Base-by-base conservation (phyloP, 257 asterid species). In the Leptodermis oblonga region DNA sequence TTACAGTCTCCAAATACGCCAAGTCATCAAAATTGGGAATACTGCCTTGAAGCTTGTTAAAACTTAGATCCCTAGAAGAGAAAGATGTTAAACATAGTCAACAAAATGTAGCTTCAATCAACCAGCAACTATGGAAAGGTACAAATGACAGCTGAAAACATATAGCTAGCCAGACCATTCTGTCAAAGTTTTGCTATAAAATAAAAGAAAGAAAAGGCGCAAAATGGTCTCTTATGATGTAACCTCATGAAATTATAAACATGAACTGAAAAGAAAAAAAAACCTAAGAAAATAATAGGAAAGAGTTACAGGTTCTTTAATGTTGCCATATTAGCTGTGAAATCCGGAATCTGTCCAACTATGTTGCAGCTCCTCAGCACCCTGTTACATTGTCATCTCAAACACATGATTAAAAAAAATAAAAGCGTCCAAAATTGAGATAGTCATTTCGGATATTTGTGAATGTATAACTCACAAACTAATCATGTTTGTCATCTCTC, bases 321-420 rank as follows among this genome's bases (percentile, higher is more conserved):
- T 5, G 0, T 7, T 28, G 61, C 28, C 82, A 86, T 68, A 41
- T 72, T 49, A 25, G 43, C 60, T 53, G 84, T 59, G 71, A 67
- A 63, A 20, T 1, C n/a, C 20, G 85, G 90, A 73, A 86, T 84
- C 12, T 30, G 69, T 62, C 96, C 86, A 4, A 62, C 67, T 60
- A 88, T 73, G 52, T 88, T 83, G 71, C 93, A 88, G 75, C 85
- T 85, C 75, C 96, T 84, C 68, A 88, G 70, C 82, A 80, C 68
- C 89, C 96, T 88, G 85, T 70, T 70, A 39, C 28, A 52, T 5
- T 5, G 30, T 3, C n/a, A 23, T 1, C n/a, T 0, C 7, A 23
- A 65, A 1, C 2, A n/a, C n/a, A n/a, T n/a, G n/a, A n/a, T n/a
- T 0, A 43, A 28, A 43, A 14, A 5, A 14, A 22, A 8, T 0